Evolutionary conservation across 2,329 filamentous ascomycete species (phyloP), one percentile per base, ranked within the genome.

Genomic region (Alternaria brassicae): DNA sequence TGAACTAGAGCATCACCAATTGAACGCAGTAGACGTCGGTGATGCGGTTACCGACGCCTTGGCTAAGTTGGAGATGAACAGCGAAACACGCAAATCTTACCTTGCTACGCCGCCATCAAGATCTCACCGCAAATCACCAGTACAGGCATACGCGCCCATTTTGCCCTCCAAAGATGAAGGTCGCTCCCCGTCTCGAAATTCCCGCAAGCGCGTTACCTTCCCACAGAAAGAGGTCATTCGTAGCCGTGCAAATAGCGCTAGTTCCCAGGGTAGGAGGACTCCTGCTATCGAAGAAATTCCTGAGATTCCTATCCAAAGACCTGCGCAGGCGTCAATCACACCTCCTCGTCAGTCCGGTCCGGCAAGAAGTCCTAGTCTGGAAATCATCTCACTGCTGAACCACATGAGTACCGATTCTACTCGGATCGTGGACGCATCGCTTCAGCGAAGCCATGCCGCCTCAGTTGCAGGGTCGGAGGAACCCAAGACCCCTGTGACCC

Each of bases 1-100:
- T 34, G 69, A 71, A 48, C 48, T 71, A 12, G 37, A 58, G 8
- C 56, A 56, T 39, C 69, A 71, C 41, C 57, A 60, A 6, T 53
- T 67, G 21, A 70, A 72, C n/a, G 50, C 62, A 7, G 39, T 61
- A 3, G 63, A 70, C 32, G 48, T 68, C 2, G 64, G 69, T 4
- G 60, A 65, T 30, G 63, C 65, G 8, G 64, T 72, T 5, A 62
- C 65, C 2, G 61, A 65, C 40, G 67, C 70, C 2, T 39, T 72
- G 6, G 45, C 64, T 6, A 67, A 60, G 21, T 53, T 72, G 9
- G 69, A 72, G 34, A 58, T 51, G 10, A 70, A 69, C 51, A 67
- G 58, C 12, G 58, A 58, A 23, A 60, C 37, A 27, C 56, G 58
- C 37, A 63, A 23, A 52, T 40, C 32, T 36, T 48, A 32, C 54